These are phyloP conservation scores for Colletotrichum orchidophilum DNA, from an alignment of 2,329 filamentous ascomycete genomes.

Conservation along the genomic window DNA sequence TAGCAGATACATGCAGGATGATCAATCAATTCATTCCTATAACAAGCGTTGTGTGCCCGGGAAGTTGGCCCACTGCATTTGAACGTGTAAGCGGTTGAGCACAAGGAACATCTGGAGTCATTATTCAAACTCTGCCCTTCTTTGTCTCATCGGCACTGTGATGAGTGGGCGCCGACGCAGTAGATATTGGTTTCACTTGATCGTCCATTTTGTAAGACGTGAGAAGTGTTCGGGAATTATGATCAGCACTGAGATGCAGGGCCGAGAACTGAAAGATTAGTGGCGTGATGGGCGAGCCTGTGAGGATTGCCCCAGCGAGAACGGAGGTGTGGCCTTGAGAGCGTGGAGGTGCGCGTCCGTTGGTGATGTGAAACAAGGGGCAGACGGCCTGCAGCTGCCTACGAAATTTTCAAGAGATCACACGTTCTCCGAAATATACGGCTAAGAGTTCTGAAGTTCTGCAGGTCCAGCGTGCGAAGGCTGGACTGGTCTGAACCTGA, in stretches of 20 bases:
- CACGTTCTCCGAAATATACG: neutral
- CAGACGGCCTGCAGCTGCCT: neutral
- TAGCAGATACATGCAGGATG: neutral
- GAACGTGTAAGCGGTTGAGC: neutral
- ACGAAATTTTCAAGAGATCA: neutral
- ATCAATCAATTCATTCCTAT: neutral
- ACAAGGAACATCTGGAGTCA: neutral
- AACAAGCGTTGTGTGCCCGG: neutral
- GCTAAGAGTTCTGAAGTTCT: no score
- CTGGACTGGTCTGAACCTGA: neutral
- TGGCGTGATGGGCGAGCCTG: neutral
- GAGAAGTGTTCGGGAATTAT: neutral
- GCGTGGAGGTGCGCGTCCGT: neutral
- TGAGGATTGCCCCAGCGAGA: neutral
- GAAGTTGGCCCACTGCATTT: conserved; percentile 2
- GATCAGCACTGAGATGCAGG: conserved; percentile 24
- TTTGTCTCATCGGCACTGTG: neutral
- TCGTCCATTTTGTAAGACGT: neutral
- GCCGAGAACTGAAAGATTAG: neutral
- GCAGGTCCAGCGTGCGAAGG: neutral
- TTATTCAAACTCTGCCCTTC: neutral
- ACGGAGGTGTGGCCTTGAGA: neutral
- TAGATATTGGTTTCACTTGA: no score
- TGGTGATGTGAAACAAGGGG: neutral
- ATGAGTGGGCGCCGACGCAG: neutral